Base-by-base conservation (phyloP, 805 yeast genomes). In the Candida railenensis region DNA sequence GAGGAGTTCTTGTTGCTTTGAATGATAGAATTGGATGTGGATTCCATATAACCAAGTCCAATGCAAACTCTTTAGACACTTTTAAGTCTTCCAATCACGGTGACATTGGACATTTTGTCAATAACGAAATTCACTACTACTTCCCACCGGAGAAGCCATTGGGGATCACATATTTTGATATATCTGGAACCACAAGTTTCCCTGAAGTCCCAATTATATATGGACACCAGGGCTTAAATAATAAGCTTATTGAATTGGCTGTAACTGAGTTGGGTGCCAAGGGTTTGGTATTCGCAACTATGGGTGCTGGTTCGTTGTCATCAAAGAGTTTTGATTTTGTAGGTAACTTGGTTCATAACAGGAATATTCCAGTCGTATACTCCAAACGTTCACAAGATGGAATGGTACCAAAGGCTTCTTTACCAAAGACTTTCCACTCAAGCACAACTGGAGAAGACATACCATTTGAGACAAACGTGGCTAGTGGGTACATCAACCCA, bases 321-420 rank as follows among this genome's bases (percentile, higher is more conserved):
- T 77, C 74, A 3, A 64, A 58, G 14, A 78, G 83, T 2, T 79
- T 78, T 50, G 67, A 69, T 37, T 62, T 64, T n/a, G 57, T 75
- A 38, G 64, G 70, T 22, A 63, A 68, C 40, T 66, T 70, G 18
- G 73, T 71, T 48, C 55, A 63, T n/a, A 47, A 48, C 5, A 55
- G 63, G 22, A 55, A 63, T 16, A 67, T 81, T 22, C 89, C 89
- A 1, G 71, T 83, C 1, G 71, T 84, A 1, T 83, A 80, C 57
- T 81, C 87, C 30, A 82, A 83, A 56, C 72, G 89, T 57, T 75
- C 87, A 7, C 80, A 79, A 74, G 87, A 83, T 58, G 89, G 89
- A 11, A 80, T 81, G 80, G 84, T 84, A 18, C 85, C 89, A 2
- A 66, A 62, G 4, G 82, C 77, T 2, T 63, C 71, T 14, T 51